Conservation (phyloP, 768 basidiomycete genomes). For the Xerocomellus amylosporus region DNA sequence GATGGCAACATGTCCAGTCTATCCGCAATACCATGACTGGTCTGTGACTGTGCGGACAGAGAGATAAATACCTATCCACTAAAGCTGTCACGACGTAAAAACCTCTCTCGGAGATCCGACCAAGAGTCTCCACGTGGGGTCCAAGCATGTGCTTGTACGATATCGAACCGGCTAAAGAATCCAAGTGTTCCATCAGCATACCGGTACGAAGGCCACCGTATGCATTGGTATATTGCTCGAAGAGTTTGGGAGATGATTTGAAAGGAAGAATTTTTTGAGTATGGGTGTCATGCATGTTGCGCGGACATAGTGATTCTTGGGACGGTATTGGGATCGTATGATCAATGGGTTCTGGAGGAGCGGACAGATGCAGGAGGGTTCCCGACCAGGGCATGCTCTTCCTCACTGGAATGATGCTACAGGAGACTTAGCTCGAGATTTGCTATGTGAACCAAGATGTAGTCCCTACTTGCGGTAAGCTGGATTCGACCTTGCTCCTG, state of each 20-base stretch:
- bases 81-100: conserved; percentile 84
- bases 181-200: conserved; percentile 76
- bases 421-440: conserved; percentile 7
- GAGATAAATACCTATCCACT: conserved; percentile 57
- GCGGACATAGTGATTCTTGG: conserved; percentile 36
- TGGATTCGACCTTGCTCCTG: conserved; percentile 54
- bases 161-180: conserved; percentile 82
- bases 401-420: conserved; percentile 56
- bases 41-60: not conserved
- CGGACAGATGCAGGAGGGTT: conserved; percentile 43
- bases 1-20: conserved; percentile 68
- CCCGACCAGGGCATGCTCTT: conserved; percentile 57
- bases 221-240: conserved; percentile 71
- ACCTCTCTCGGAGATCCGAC: conserved; percentile 56
- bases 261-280: conserved; percentile 46
- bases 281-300: conserved; percentile 72
- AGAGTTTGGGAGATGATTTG: conserved; percentile 41
- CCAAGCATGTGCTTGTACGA: conserved; percentile 82
- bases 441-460: not conserved
- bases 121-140: conserved; percentile 53
- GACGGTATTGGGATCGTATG: conserved; percentile 13
- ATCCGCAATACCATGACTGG: not conserved
- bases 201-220: conserved; percentile 69
- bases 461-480: conserved; percentile 47
- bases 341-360: conserved; percentile 16